A percentile compares a stretch with the other conserved stretches of the same genome.
These are phyloP conservation scores for Phytophthora pini DNA, from an alignment of 352 stramenopile genomes.

Conservation along the genomic window DNA sequence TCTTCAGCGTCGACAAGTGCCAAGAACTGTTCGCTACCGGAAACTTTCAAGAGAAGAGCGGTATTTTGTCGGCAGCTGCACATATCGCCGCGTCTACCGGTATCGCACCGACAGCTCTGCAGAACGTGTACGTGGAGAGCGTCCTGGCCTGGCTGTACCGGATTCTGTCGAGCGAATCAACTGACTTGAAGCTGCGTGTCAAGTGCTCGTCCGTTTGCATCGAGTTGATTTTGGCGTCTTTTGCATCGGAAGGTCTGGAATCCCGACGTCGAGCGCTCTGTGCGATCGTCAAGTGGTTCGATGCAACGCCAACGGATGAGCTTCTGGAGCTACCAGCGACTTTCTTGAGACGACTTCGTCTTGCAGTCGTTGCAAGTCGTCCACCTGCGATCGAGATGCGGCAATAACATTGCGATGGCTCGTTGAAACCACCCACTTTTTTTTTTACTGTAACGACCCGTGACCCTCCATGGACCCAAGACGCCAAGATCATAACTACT, in stretches of 20 bases:
- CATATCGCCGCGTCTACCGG: constrained; percentile 1
- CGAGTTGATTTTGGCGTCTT: constrained; percentile 29
- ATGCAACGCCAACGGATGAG: constrained; percentile 11
- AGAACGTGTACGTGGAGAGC: constrained; percentile 20
- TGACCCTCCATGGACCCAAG: not conserved
- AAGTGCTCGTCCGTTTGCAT: constrained; percentile 21
- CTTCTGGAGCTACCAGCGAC: constrained; percentile 19
- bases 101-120: too few species aligned
- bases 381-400: constrained; percentile 3
- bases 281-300: constrained; percentile 35
- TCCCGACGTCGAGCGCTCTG: constrained; percentile 16
- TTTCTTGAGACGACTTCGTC: constrained; percentile 40
- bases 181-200: constrained; percentile 17
- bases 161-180: constrained; percentile 16
- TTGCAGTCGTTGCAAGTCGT: constrained; percentile 35
- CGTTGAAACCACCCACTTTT: not conserved
- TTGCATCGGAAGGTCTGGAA: not conserved
- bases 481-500: too few species aligned
- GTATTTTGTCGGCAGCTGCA: constrained; percentile 7
- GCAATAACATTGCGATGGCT: not conserved
- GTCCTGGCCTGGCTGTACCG: constrained; percentile 30
- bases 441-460: constrained; percentile 16
- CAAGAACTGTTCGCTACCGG: constrained; percentile 23
- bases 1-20: constrained; percentile 32
- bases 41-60: constrained; percentile 8